phyloP scores from a whole-genome alignment of 768 basidiomycete species.

The Phanerodontia chrysosporium region DNA sequence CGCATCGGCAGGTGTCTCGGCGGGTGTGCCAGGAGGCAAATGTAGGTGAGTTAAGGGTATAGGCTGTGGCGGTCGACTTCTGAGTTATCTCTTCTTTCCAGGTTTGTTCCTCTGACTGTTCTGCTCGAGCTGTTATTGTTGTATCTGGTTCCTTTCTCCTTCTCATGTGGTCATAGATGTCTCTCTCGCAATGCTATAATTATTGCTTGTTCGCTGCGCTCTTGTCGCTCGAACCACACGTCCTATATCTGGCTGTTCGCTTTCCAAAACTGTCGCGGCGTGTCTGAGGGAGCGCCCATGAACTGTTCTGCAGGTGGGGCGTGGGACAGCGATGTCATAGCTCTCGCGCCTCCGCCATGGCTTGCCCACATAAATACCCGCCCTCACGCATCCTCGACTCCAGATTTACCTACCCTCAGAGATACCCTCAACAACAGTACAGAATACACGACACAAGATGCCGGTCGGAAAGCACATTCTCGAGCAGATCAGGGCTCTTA shows the following conservation, averaged over 20 bases:
- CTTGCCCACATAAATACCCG: neutral
- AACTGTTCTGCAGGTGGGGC: neutral
- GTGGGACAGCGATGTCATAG: constrained; percentile 1
- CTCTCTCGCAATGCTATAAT: neutral
- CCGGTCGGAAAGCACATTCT: constrained; percentile 56
- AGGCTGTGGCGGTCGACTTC: no score
- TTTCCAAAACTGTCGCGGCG: neutral
- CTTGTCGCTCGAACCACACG: neutral
- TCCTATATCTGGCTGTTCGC: neutral
- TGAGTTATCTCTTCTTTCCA: no score
- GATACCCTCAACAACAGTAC: neutral
- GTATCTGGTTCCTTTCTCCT: no score
- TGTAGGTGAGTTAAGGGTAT: neutral
- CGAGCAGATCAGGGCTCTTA: constrained; percentile 73
- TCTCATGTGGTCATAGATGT: no score
- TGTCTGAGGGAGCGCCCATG: neutral
- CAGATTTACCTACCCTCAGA: neutral
- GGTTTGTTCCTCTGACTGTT: no score
- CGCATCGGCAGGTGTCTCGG: neutral
- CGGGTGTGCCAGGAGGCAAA: neutral
- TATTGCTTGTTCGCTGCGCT: neutral
- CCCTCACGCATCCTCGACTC: neutral
- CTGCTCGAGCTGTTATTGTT: no score
- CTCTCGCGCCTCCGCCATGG: neutral
- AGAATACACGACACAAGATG: no score